Evolutionary conservation across 257 asterid genomes (phyloP), one percentile per base, ranked within the genome.

Genomic region (Solanum appendiculatum): DNA sequence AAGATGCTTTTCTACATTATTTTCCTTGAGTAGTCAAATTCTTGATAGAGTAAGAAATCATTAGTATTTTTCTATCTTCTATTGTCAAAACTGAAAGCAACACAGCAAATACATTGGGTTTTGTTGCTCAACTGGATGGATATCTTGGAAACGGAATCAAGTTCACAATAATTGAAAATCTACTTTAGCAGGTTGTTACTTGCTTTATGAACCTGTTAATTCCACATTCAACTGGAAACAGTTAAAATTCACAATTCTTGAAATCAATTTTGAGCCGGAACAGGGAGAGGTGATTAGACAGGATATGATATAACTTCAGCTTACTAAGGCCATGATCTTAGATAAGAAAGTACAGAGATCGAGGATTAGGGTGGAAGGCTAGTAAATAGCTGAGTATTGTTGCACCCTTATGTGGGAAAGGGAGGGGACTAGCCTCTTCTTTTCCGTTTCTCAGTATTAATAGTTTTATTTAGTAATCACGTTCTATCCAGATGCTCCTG

Each of bases 1-100:
- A 86, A 92, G 90, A 86, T 84, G 90, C 82, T 88, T 84, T 85
- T 63, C 70, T 33, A 42, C 84, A 44, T 78, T 46, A 29, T 31
- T 81, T 48, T 11, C 29, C 66, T 80, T 46, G 3, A 46, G 0
- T 18, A 4, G 66, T 81, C 85, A 48, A 9, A 48, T 9, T 81
- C 27, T 48, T 48, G 85, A 31, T 81, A 80, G 29, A 27, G 42
- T 42, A 42, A 77, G 60, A 77, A 44, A 44, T 46, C 15, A 31
- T 70, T 33, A 31, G 25, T 15, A 42, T 77, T 44, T 34, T 29
- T 48, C 8, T 33, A 20, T 51, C 44, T 46, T 46, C 40, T 48
- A 11, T 48, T 18, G 44, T 81, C 68, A 9, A 80, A 20, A 31
- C 44, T 48, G 20, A 81, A 48, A 81, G 42, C 44, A 80, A 51